A percentile compares a stretch with the other conserved stretches of the same genome.
phyloP scores from a whole-genome alignment of 2,329 filamentous ascomycete species.

The Monilinia fructigena region DNA sequence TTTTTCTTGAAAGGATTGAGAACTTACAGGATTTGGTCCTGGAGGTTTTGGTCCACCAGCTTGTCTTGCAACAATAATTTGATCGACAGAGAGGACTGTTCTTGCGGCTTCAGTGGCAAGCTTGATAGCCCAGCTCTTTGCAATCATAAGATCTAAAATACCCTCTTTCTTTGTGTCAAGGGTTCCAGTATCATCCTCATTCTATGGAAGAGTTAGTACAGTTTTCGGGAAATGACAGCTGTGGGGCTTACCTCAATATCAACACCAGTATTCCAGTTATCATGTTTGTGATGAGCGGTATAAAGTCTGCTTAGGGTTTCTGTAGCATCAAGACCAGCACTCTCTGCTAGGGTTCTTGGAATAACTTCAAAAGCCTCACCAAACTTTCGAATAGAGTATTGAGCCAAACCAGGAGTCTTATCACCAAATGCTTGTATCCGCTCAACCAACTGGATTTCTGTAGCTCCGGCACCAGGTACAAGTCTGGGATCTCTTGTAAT shows the following conservation, averaged over 20 bases:
- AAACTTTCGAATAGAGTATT: constrained; percentile 97
- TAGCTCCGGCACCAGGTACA: constrained; percentile 90
- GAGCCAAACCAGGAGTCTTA: constrained; percentile 86
- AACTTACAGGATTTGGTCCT: constrained; percentile 71
- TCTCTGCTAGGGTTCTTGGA: constrained; percentile 89
- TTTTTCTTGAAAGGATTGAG: constrained; percentile 7
- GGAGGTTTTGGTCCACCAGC: constrained; percentile 97
- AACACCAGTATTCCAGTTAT: constrained; percentile 87
- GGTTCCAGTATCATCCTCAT: constrained; percentile 74
- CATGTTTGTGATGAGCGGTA: constrained; percentile 85
- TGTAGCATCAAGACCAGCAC: constrained; percentile 93
- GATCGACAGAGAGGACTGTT: constrained; percentile 93
- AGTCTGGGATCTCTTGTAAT: constrained; percentile 91
- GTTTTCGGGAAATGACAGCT: not conserved
- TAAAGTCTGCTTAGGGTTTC: constrained; percentile 91
- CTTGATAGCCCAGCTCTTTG: constrained; percentile 96
- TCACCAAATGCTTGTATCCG: constrained; percentile 87
- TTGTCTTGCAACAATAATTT: constrained; percentile 97
- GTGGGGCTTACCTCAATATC: constrained; percentile 70
- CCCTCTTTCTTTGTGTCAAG: constrained; percentile 84
- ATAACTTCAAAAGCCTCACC: constrained; percentile 98
- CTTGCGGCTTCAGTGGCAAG: constrained; percentile 91
- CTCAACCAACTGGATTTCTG: constrained; percentile 91
- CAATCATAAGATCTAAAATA: constrained; percentile 86
- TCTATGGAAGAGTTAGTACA: constrained; percentile 46